These are phyloP conservation scores for Fusarium papillatum DNA, from an alignment of 2,329 filamentous ascomycete species.

Conservation along the genomic window DNA sequence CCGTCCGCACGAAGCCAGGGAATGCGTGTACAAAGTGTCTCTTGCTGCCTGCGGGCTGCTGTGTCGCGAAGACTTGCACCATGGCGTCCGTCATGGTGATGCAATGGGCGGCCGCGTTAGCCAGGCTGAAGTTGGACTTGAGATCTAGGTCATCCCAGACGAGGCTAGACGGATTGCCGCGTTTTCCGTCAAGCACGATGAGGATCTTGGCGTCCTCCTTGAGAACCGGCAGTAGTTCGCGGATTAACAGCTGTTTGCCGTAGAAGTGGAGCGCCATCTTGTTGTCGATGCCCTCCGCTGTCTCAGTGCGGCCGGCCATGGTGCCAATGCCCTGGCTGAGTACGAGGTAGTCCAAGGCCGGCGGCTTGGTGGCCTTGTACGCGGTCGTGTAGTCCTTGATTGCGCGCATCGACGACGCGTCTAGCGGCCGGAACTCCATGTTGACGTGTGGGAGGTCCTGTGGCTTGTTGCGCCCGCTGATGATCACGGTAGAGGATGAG, in stretches of 20 bases:
- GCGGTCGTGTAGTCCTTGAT: slow-evolving; percentile 48
- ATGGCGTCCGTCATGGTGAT: neutral
- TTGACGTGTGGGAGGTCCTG: slow-evolving; percentile 46
- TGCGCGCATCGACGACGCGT: slow-evolving; percentile 50
- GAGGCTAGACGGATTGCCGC: neutral
- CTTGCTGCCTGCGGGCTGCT: neutral
- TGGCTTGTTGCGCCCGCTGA: slow-evolving; percentile 50
- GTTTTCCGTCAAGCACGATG: neutral
- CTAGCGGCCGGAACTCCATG: slow-evolving; percentile 49
- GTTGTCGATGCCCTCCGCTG: neutral
- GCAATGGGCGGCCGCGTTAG: neutral
- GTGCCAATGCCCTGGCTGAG: neutral
- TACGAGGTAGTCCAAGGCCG: neutral
- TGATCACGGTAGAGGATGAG: slow-evolving; percentile 45
- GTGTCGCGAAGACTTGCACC: neutral
- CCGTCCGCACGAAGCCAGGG: neutral
- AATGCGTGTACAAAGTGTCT: neutral
- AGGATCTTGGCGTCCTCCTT: neutral
- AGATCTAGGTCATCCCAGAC: neutral
- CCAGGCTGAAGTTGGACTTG: neutral
- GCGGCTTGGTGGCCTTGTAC: neutral
- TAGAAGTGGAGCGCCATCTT: neutral
- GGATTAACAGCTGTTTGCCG: neutral
- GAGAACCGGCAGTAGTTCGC: neutral
- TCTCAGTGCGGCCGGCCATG: neutral